phyloP scores from a whole-genome alignment of 306 rosid species.

The Cicer pinnatifidum region DNA sequence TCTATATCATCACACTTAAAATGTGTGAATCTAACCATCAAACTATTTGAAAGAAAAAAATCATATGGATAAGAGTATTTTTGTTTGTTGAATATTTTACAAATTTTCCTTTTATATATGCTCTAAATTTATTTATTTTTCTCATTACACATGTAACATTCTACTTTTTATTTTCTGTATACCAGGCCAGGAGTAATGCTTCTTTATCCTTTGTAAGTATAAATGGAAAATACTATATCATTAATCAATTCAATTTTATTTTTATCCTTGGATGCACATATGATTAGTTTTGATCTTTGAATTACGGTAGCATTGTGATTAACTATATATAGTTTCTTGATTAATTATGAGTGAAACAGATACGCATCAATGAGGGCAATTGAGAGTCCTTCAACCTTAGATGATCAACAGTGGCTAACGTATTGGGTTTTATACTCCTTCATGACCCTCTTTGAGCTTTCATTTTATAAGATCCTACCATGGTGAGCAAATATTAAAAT shows the following conservation, averaged over 20 bases:
- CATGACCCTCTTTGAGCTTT: conserved; percentile 77
- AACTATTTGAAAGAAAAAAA: no score
- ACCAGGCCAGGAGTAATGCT: conserved; percentile 85
- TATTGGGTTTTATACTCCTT: conserved; percentile 90
- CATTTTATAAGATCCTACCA: conserved; percentile 61
- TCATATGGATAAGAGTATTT: background rate
- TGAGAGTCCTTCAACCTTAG: conserved; percentile 84
- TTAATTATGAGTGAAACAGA: conserved; percentile 46
- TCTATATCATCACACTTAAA: no score
- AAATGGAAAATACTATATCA: background rate
- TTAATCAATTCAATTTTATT: background rate
- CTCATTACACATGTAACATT: conserved; percentile 17
- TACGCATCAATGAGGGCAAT: conserved; percentile 88
- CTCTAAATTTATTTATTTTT: background rate
- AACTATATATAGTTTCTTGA: background rate
- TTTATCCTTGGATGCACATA: background rate
- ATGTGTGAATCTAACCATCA: no score
- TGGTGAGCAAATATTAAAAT: conserved; percentile 54
- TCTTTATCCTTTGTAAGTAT: conserved; percentile 83
- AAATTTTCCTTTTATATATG: background rate
- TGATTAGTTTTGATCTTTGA: background rate
- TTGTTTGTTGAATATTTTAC: background rate
- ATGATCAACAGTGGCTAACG: conserved; percentile 95
- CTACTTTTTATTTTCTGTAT: conserved; percentile 6
- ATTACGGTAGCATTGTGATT: background rate